Base-by-base conservation (phyloP, 306 rosid species). In the Cucurbita ficifolia region DNA sequence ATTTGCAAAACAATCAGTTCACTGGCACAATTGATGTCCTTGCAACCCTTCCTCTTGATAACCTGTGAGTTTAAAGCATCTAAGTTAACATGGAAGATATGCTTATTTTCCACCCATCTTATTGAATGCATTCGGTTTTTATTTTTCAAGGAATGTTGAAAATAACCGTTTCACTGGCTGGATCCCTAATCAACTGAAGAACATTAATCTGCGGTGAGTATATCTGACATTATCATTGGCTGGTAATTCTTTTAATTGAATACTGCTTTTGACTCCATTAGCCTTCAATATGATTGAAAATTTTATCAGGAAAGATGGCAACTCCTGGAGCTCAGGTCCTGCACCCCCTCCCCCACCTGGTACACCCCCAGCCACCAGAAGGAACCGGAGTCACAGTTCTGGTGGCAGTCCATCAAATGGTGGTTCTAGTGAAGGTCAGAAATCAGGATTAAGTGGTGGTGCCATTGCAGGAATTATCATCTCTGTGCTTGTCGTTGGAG, bases 271-370 rank as follows among this genome's bases (percentile, higher is more conserved):
- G 10, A 42, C 72, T 43, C 72, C 53, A 19, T 67, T 0, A 17
- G 48, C 12, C 16, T n/a, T 51, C 46, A 35, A 71, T 49, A 35
- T 55, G 39, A 73, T 11, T 43, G 50, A 61, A 14, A 13, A 59
- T 46, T 74, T 57, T 78, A 62, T 78, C 91, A 91, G 97, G 79
- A 83, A 43, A 78, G 80, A 79, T 45, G 97, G 97, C 29, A 94
- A 94, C 80, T 8, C 75, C 1, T 94, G 90, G 92, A 94, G 45
- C 79, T 84, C 99, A 8, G 96, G 96, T 33, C 87, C 97, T 79
- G 97, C 99, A 54, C 99, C 99, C 45, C 99, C 99, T 64, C 99
- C 97, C 52, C 99, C 99, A 61, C 99, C 99, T 50, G 99, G 99
- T 46, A 87, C 97, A 17, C 97, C 97, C 55, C 97, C 95, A 57